phyloP scores from a whole-genome alignment of 2,329 filamentous ascomycete genomes.

The Sphaerostilbella broomeana region DNA sequence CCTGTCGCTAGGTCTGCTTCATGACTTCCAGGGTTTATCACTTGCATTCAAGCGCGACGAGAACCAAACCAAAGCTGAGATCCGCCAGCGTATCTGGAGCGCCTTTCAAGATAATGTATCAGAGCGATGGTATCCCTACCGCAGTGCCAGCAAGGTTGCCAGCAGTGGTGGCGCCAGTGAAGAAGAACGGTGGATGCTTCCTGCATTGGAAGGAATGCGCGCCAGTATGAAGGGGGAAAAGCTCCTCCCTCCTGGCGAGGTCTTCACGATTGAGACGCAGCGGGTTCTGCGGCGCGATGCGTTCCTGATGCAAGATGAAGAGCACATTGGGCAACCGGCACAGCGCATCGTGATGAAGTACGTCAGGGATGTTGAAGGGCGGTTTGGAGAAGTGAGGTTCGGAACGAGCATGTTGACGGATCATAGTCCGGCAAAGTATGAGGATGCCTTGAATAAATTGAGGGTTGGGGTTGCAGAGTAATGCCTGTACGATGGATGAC shows the following conservation, averaged over 20 bases:
- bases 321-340: conserved; percentile 56
- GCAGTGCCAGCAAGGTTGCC: conserved; percentile 28
- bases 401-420: conserved; percentile 68
- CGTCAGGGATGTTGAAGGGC: conserved; percentile 61
- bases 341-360: conserved; percentile 64
- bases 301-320: conserved; percentile 42
- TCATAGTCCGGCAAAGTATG: conserved; percentile 69
- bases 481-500: no score
- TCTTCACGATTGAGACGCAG: conserved; percentile 65
- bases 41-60: conserved; percentile 68
- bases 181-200: conserved; percentile 60
- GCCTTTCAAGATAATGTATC: conserved; percentile 55
- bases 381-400: conserved; percentile 65
- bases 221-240: conserved; percentile 63
- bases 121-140: conserved; percentile 48
- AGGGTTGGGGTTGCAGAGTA: conserved; percentile 36
- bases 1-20: conserved; percentile 65
- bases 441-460: conserved; percentile 59
- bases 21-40: conserved; percentile 67
- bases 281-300: conserved; percentile 61
- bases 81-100: conserved; percentile 60
- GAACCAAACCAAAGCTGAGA: conserved; percentile 58
- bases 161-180: conserved; percentile 38
- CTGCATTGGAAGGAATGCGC: conserved; percentile 58
- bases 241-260: conserved; percentile 67